These are phyloP conservation scores for Calonectria pseudoreteaudii DNA, from an alignment of 2,329 filamentous ascomycete genomes.

Conservation along the genomic window DNA sequence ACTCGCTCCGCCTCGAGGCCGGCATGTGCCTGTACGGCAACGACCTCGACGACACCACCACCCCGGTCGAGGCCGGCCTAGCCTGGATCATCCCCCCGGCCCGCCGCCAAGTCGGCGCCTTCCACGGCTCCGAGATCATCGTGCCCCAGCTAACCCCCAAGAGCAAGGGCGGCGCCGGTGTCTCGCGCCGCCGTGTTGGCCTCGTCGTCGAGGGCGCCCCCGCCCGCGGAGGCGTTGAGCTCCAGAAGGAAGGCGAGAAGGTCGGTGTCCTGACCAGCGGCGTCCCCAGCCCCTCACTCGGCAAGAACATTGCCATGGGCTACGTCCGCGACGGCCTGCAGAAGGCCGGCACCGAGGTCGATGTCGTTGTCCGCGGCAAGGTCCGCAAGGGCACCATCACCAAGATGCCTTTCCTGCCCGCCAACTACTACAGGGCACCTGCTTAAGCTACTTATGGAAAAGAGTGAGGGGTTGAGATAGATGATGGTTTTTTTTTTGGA, in stretches of 20 bases:
- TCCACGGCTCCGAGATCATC: constrained; percentile 86
- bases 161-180: constrained; percentile 77
- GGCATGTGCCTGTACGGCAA: constrained; percentile 99
- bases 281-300: constrained; percentile 86
- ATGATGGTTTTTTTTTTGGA: background rate
- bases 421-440: constrained; percentile 72
- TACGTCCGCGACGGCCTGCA: constrained; percentile 86
- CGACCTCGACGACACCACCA: constrained; percentile 85
- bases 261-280: constrained; percentile 90
- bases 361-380: constrained; percentile 82
- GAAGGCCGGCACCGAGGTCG: constrained; percentile 85
- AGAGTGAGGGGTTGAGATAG: background rate
- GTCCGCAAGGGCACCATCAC: constrained; percentile 79
- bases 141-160: constrained; percentile 80
- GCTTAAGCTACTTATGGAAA: background rate
- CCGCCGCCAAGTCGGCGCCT: constrained; percentile 75
- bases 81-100: constrained; percentile 88
- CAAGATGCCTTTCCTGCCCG: constrained; percentile 90
- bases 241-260: constrained; percentile 74
- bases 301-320: constrained; percentile 96
- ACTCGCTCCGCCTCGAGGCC: constrained; percentile 92
- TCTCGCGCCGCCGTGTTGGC: constrained; percentile 80
- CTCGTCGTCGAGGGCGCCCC: constrained; percentile 87
- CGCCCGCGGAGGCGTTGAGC: constrained; percentile 87
- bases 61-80: constrained; percentile 68